Percentiles rank a stretch among this genome's conserved stretches.
These are phyloP conservation scores for Russula brevipes DNA, from an alignment of 768 basidiomycete species.

Conservation along the genomic window DNA sequence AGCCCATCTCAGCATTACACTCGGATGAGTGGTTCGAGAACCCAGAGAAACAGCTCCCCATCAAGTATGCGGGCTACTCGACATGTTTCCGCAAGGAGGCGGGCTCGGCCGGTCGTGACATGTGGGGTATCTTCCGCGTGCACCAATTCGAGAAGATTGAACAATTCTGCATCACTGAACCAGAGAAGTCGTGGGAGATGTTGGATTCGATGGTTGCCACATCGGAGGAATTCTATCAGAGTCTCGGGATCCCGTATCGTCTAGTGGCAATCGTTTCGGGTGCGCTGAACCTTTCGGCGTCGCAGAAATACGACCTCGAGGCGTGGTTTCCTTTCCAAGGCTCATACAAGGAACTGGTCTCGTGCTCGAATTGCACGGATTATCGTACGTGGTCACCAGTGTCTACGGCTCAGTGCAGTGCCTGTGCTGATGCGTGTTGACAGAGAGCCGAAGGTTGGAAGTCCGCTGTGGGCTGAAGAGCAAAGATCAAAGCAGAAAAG, in stretches of 20 bases:
- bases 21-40: constrained; percentile 97
- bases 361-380: constrained; percentile 97
- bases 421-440: constrained; percentile 6
- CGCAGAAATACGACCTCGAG: constrained; percentile 96
- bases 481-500: constrained; percentile 84
- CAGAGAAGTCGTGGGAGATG: constrained; percentile 91
- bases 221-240: constrained; percentile 95
- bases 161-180: constrained; percentile 92
- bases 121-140: constrained; percentile 99
- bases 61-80: constrained; percentile 82
- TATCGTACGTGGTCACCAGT: constrained; percentile 66
- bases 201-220: constrained; percentile 87
- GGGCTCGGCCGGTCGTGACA: constrained; percentile 93
- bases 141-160: constrained; percentile 99
- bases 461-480: constrained; percentile 88
- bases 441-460: constrained; percentile 90
- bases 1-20: constrained; percentile 95
- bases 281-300: constrained; percentile 92
- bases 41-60: constrained; percentile 87
- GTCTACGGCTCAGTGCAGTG: neutral
- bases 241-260: constrained; percentile 86
- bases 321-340: constrained; percentile 99
- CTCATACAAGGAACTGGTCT: constrained; percentile 94
- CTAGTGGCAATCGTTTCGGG: constrained; percentile 94
- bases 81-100: constrained; percentile 99